Evolutionary conservation across 305 asterid species (phyloP).

Genomic region (Ruellia speciosa): DNA sequence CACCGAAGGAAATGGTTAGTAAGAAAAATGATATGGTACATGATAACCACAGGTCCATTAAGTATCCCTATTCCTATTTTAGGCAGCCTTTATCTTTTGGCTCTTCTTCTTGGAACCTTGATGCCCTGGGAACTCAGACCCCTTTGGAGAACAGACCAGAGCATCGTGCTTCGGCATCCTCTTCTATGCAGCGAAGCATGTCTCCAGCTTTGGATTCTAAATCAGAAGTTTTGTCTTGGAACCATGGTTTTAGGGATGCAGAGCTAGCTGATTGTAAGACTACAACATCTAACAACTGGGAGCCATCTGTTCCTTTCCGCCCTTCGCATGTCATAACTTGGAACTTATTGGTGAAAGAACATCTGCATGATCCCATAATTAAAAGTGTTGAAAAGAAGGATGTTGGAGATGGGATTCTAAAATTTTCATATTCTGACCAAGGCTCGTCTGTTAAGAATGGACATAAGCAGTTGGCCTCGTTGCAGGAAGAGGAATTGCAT

Average conservation of each 20-base stretch:
- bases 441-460: conserved; percentile 42
- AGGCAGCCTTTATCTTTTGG: conserved; percentile 35
- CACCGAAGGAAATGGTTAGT: conserved; percentile 24
- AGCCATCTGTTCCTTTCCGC: conserved; percentile 65
- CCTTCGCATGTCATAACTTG: conserved; percentile 60
- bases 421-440: conserved; percentile 41
- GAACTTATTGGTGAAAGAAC: conserved; percentile 41
- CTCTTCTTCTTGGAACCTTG: conserved; percentile 35
- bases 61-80: conserved; percentile 27
- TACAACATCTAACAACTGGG: conserved; percentile 49
- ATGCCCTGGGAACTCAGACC: conserved; percentile 28
- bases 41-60: conserved; percentile 24
- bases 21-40: conserved; percentile 22
- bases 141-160: conserved; percentile 30
- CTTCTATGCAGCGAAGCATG: conserved; percentile 33
- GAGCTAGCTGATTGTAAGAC: conserved; percentile 25
- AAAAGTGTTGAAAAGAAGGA: conserved; percentile 34
- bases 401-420: conserved; percentile 27
- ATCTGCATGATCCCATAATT: conserved; percentile 41
- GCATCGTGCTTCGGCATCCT: conserved; percentile 31
- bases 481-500: conserved; percentile 34
- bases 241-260: conserved; percentile 24
- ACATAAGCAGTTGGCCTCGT: conserved; percentile 30
- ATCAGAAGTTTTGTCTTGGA: conserved; percentile 30
- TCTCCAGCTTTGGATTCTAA: conserved; percentile 40